Evolutionary conservation across 352 stramenopile genomes (phyloP).

Genomic region (Pythium graminicola): DNA sequence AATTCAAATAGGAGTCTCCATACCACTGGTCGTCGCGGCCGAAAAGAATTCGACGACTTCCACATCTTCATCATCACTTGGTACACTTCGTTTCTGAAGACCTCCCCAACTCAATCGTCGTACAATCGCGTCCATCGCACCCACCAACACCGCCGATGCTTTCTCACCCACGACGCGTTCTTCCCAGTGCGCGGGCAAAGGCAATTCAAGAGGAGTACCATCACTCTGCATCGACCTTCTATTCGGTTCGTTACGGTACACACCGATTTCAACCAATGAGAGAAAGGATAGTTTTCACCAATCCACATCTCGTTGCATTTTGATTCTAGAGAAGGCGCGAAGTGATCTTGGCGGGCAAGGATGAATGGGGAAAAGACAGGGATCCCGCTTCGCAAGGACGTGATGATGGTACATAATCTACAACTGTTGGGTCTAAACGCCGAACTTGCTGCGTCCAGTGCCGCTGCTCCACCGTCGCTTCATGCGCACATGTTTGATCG

Average conservation of each 20-base stretch:
- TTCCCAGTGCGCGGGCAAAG: background rate
- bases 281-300: background rate
- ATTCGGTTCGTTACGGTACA: slow-evolving; percentile 8
- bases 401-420: slow-evolving; percentile 42
- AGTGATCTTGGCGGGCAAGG: background rate
- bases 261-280: slow-evolving; percentile 11
- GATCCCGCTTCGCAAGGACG: slow-evolving; percentile 31
- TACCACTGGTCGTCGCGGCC: slow-evolving; percentile 9
- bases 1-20: slow-evolving; percentile 3
- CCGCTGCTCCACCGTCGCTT: slow-evolving; percentile 13
- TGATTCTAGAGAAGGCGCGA: too few relatives aligned
- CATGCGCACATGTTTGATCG: slow-evolving; percentile 39
- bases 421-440: slow-evolving; percentile 32
- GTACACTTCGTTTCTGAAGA: background rate
- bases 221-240: slow-evolving; percentile 23
- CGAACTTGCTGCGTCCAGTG: background rate
- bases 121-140: background rate
- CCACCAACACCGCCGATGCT: background rate
- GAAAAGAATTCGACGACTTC: slow-evolving; percentile 26
- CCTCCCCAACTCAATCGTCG: slow-evolving; percentile 16
- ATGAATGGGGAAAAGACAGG: background rate
- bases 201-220: slow-evolving; percentile 21
- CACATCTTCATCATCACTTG: slow-evolving; percentile 11
- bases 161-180: background rate
- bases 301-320: too few relatives aligned